Evolutionary conservation across 768 basidiomycete species (phyloP).

Genomic region (Tricholoma sp.): DNA sequence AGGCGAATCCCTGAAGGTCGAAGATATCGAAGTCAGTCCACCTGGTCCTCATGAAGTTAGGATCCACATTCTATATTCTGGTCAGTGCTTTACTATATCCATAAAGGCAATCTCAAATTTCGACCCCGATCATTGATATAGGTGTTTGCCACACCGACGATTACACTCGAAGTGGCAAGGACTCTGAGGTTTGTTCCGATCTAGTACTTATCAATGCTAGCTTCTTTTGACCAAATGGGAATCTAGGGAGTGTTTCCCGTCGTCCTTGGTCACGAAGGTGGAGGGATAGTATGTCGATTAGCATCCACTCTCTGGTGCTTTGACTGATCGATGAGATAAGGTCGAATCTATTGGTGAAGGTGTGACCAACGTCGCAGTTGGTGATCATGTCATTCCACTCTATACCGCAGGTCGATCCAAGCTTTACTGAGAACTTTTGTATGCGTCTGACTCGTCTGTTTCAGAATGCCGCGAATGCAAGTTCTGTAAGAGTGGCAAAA

Average conservation of each 20-base stretch:
- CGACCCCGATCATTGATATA: constrained; percentile 20
- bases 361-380: constrained; percentile 70
- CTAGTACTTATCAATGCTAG: neutral
- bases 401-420: constrained; percentile 77
- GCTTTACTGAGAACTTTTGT: neutral
- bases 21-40: constrained; percentile 92
- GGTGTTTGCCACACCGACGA: constrained; percentile 98
- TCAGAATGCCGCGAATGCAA: constrained; percentile 94
- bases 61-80: constrained; percentile 89
- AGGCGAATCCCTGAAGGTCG: constrained; percentile 78
- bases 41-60: constrained; percentile 89
- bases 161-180: constrained; percentile 93
- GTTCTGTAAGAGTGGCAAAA: constrained; percentile 98
- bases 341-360: constrained; percentile 98
- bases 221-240: constrained; percentile 3
- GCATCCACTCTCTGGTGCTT: neutral
- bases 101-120: neutral
- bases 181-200: constrained; percentile 69
- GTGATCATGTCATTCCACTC: constrained; percentile 96
- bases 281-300: constrained; percentile 65
- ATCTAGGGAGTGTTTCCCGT: constrained; percentile 81
- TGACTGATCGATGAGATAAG: constrained; percentile 33
- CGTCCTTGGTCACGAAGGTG: constrained; percentile 94
- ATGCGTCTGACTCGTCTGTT: neutral
- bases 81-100: constrained; percentile 31